A percentile compares a stretch with the other conserved stretches of the same genome.
Conservation (phyloP, 768 basidiomycete genomes). For the Kondoa malvinella region DNA sequence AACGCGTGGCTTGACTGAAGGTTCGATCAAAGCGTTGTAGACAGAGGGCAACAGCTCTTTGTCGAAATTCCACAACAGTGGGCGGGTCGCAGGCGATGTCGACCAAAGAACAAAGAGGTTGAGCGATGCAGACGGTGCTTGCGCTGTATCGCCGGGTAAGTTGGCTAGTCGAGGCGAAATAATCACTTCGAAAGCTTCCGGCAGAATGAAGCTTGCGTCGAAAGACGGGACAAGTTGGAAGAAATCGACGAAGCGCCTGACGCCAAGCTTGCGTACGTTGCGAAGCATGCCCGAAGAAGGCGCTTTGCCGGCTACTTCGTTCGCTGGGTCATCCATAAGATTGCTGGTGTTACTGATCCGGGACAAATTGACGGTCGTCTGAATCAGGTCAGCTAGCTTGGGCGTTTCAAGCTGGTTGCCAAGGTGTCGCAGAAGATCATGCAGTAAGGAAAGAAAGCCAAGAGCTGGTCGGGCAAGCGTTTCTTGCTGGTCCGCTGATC, state of each 20-base stretch:
- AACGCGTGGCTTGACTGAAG: slow-evolving; percentile 73
- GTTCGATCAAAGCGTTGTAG: slow-evolving; percentile 61
- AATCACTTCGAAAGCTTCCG: slow-evolving; percentile 47
- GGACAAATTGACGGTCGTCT: slow-evolving; percentile 49
- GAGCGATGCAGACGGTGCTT: slow-evolving; percentile 71
- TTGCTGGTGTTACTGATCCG: slow-evolving; percentile 29
- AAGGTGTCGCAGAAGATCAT: slow-evolving; percentile 64
- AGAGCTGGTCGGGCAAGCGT: neutral
- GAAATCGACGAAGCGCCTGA: slow-evolving; percentile 76
- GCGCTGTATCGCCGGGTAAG: slow-evolving; percentile 71
- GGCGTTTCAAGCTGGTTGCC: slow-evolving; percentile 50
- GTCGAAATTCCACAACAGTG: slow-evolving; percentile 55
- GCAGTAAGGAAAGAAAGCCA: slow-evolving; percentile 70
- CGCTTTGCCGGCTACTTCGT: slow-evolving; percentile 23
- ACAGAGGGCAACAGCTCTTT: slow-evolving; percentile 52
- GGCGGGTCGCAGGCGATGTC: slow-evolving; percentile 40
- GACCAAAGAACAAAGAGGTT: slow-evolving; percentile 74
- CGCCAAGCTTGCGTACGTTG: slow-evolving; percentile 58
- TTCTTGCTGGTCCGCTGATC: slow-evolving; percentile 15
- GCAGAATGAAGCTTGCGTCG: slow-evolving; percentile 57
- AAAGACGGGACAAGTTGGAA: slow-evolving; percentile 57
- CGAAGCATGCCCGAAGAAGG: slow-evolving; percentile 36
- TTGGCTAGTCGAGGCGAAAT: slow-evolving; percentile 64
- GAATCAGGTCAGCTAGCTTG: slow-evolving; percentile 65
- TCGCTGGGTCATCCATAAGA: slow-evolving; percentile 51